Base-by-base conservation (phyloP, 2,329 filamentous ascomycete genomes). In the Raffaelea albimanens region DNA sequence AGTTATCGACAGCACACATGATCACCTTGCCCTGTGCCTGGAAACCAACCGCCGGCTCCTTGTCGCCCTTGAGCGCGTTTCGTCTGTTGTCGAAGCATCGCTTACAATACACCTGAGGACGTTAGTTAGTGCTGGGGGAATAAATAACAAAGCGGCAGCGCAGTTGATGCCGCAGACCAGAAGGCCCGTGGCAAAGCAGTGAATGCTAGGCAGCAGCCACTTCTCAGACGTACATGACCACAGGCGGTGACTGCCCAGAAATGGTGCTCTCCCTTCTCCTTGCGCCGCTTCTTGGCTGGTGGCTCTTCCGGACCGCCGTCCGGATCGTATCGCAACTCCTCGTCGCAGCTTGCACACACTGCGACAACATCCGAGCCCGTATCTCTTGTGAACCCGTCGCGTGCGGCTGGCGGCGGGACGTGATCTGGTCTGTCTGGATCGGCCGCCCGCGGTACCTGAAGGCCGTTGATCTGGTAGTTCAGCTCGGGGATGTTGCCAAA, bases 201-300 rank as follows among this genome's bases (percentile, higher is more conserved):
- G 23, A 31, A n/a, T 4, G 25, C 18, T 7, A 43, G 4, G n/a
- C n/a, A n/a, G n/a, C n/a, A 29, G 23, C 39, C 19, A 18, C 9
- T 25, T 13, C 5, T 1, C 4, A 23, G 16, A 63, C 73, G 60
- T 75, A 97, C 93, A 68, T 98, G 93, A 54, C 93, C 93, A 62
- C 93, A 98, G 45, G 76, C 76, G 65, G 90, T 95, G 33, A 93
- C 75, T 1, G 93, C 84, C 89, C 90, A 97, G 52, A 97, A 91
- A 58, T 95, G 85, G 59, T 87, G 82, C 64, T 95, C 89, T 20
- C 72, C 75, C 7, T 69, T 65, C 19, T 72, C 68, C 57, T 75
- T 80, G 43, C 67, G 67, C 36, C 66, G 72, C 58, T 67, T 68
- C 2, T 58, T 44, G 0, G 63, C 60, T 5, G n/a, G n/a, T n/a